Evolutionary conservation across 192 early-diverging fungal genomes (phyloP).

Genomic region (Allomyces javanicus): DNA sequence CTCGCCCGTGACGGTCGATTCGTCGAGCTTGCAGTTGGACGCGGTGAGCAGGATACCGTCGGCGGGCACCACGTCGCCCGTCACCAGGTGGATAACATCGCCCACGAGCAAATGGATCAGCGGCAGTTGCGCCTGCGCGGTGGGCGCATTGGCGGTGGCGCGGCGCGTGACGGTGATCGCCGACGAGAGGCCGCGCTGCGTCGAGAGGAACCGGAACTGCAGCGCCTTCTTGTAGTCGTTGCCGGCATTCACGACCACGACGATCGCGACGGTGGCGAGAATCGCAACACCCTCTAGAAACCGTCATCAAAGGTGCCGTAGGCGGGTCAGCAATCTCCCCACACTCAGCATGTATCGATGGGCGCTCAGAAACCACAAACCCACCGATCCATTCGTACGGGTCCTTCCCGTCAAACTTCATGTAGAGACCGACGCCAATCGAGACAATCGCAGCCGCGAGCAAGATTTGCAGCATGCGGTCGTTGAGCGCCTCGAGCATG

Average conservation of each 20-base stretch:
- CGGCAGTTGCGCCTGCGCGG: constrained; percentile 48
- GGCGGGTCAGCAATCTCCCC: too few relatives aligned
- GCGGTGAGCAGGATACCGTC: constrained; percentile 67
- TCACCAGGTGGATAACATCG: constrained; percentile 66
- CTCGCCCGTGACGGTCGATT: constrained; percentile 82
- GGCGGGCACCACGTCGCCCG: constrained; percentile 87
- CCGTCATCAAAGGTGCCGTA: neutral
- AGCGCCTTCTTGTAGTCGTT: constrained; percentile 81
- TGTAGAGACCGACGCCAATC: neutral
- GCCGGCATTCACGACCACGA: constrained; percentile 73
- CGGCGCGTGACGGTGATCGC: constrained; percentile 29
- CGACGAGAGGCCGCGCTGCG: constrained; percentile 62
- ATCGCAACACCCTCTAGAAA: constrained; percentile 57
- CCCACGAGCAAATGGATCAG: constrained; percentile 71
- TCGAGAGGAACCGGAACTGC: constrained; percentile 71
- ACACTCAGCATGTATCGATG: too few relatives aligned
- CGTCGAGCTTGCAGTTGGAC: constrained; percentile 70
- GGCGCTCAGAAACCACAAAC: too few relatives aligned
- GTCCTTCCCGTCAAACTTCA: neutral
- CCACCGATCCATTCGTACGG: neutral
- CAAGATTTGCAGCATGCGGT: neutral
- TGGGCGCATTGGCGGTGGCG: constrained; percentile 38
- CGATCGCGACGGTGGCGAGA: constrained; percentile 60
- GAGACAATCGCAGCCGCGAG: neutral
- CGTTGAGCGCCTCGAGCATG: neutral